Conservation (phyloP, 257 asterid species). For the Cynanchum wilfordii region DNA sequence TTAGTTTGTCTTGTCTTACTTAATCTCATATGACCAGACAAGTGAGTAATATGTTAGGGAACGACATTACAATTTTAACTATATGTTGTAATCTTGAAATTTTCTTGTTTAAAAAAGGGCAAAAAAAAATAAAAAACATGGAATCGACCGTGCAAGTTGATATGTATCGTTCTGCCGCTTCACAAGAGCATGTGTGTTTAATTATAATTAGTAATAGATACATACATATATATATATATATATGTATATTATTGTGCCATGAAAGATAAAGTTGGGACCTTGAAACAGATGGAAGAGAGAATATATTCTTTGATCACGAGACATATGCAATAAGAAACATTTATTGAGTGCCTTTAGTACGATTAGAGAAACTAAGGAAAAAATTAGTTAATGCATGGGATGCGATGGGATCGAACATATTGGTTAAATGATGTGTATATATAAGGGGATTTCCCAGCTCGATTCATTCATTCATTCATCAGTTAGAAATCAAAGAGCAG, state of each 20-base stretch:
- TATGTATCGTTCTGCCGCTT: neutral
- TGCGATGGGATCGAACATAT: neutral
- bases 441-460: neutral
- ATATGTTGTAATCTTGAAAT: too few species aligned
- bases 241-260: neutral
- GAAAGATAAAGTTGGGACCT: conserved; percentile 14
- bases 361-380: neutral
- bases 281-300: neutral
- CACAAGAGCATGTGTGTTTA: neutral
- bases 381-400: too few species aligned
- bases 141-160: neutral
- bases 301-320: conserved; percentile 10
- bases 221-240: neutral
- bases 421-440: neutral
- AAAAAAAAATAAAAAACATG: neutral
- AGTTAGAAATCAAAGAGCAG: neutral
- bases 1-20: too few species aligned
- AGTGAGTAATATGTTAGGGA: too few species aligned
- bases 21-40: too few species aligned
- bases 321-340: neutral
- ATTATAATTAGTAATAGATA: neutral
- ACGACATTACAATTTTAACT: too few species aligned
- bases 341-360: too few species aligned
- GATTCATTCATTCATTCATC: neutral
- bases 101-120: too few species aligned